These are phyloP conservation scores for Digitaria exilis DNA, from an alignment of 202 grass and related monocot genomes.

Conservation along the genomic window DNA sequence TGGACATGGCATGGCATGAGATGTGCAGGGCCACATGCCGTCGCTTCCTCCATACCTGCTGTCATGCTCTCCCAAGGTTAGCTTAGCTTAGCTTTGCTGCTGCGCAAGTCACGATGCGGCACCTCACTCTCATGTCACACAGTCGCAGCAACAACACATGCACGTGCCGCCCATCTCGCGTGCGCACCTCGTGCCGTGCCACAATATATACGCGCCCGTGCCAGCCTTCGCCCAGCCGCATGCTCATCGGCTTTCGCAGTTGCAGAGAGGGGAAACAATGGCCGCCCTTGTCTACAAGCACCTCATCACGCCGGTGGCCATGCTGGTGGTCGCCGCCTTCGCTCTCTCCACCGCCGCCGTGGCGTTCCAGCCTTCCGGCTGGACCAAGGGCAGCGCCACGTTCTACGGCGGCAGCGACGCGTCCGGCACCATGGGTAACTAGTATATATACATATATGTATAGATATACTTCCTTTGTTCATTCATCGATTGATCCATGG, in stretches of 20 bases:
- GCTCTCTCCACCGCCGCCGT: neutral
- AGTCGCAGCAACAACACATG: neutral
- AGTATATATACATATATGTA: no score
- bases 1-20: neutral
- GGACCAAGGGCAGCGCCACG: constrained; percentile 50
- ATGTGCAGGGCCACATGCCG: constrained; percentile 15
- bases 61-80: neutral
- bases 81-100: constrained; percentile 2
- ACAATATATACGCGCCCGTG: neutral
- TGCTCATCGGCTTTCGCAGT: neutral
- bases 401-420: constrained; percentile 65
- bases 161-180: neutral
- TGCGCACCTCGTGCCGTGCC: neutral
- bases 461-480: no score
- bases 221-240: neutral
- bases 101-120: neutral
- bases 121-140: neutral
- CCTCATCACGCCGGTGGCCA: neutral
- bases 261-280: neutral
- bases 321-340: neutral
- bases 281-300: no score
- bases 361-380: constrained; percentile 18
- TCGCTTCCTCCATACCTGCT: neutral
- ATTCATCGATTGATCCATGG: no score
- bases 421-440: constrained; percentile 55